Conservation (phyloP, 495 filamentous ascomycete genomes). For the Geoglossum glabrum region DNA sequence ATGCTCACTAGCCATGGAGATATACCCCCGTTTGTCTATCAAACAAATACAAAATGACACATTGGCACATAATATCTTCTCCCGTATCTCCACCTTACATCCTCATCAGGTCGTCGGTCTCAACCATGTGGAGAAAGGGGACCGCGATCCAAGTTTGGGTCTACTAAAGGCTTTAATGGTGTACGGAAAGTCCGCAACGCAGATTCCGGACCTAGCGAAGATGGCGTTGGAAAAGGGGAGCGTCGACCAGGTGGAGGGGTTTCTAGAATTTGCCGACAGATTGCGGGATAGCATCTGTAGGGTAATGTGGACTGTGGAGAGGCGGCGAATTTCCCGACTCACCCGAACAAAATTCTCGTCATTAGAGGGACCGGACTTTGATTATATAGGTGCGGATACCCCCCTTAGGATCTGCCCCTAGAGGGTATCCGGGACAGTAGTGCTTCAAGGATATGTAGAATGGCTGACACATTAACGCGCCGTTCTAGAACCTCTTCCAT, state of each 20-base stretch:
- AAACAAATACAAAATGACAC: constrained; percentile 42
- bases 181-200: constrained; percentile 14
- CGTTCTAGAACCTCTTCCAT: background rate
- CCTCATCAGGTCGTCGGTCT: constrained; percentile 25
- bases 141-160: constrained; percentile 3
- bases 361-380: background rate
- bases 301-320: constrained; percentile 16
- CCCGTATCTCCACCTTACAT: constrained; percentile 35
- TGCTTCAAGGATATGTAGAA: background rate
- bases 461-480: background rate
- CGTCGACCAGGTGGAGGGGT: constrained; percentile 19
- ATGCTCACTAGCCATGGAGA: constrained; percentile 30
- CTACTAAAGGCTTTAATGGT: constrained; percentile 14
- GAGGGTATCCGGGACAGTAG: background rate
- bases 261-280: constrained; percentile 15
- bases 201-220: constrained; percentile 17
- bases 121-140: constrained; percentile 17
- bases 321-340: constrained; percentile 13
- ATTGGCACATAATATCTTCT: constrained; percentile 35
- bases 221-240: constrained; percentile 17
- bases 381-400: background rate
- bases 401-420: background rate
- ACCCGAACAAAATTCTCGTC: background rate
- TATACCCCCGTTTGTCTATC: constrained; percentile 34
- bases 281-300: constrained; percentile 15